phyloP scores from a whole-genome alignment of 805 yeast genomes.

The Yarrowia osloensis region DNA sequence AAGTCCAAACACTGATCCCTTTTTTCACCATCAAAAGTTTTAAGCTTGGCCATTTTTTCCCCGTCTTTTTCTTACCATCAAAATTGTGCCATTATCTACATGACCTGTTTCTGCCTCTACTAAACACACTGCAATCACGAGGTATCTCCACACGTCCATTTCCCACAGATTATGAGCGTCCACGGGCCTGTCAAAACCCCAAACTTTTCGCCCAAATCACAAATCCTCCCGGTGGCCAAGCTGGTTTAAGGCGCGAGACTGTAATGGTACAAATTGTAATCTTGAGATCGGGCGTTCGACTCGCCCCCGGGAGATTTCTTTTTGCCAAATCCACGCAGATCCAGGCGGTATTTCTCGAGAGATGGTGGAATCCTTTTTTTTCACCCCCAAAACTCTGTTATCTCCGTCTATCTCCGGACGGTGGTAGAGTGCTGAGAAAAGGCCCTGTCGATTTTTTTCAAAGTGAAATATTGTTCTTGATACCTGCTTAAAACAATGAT shows the following conservation, averaged over 20 bases:
- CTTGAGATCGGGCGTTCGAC: constrained; percentile 15
- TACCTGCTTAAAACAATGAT: neutral
- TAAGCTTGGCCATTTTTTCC: too few species aligned
- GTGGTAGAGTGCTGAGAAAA: neutral
- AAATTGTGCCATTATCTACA: too few species aligned
- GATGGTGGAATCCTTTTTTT: neutral
- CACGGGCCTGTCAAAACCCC: neutral
- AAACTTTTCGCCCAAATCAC: neutral
- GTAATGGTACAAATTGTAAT: constrained; percentile 1
- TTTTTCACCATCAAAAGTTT: too few species aligned
- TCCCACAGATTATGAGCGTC: neutral
- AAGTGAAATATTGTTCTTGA: neutral
- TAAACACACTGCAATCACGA: too few species aligned
- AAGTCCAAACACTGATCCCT: too few species aligned
- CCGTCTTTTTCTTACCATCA: too few species aligned
- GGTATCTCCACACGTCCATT: too few species aligned
- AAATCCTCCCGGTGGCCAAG: constrained; percentile 10
- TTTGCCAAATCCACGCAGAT: neutral
- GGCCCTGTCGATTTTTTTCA: neutral
- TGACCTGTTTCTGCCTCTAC: too few species aligned
- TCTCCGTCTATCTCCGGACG: neutral
- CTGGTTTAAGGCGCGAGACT: constrained; percentile 14
- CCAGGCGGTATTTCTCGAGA: neutral
- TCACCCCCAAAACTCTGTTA: neutral
- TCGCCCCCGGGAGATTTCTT: constrained; percentile 11